These are phyloP conservation scores for Arxiozyma telluris DNA, from an alignment of 1,139 yeast species.

Conservation along the genomic window DNA sequence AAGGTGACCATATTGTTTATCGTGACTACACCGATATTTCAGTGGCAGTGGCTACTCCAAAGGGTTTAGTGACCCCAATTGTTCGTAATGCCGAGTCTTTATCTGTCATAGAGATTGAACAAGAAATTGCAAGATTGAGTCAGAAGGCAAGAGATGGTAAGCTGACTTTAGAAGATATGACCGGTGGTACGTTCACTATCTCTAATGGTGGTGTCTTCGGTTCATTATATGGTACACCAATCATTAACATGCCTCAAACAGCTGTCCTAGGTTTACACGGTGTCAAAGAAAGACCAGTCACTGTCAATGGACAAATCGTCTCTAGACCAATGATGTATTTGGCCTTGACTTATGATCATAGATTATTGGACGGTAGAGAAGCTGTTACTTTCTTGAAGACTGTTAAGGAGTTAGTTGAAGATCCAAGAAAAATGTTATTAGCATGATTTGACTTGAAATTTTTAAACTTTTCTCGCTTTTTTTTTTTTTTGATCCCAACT, in stretches of 20 bases:
- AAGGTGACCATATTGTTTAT: conserved; percentile 88
- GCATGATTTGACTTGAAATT: not conserved
- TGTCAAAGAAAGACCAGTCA: conserved; percentile 95
- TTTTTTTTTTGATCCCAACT: not conserved
- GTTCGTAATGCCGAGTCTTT: conserved; percentile 95
- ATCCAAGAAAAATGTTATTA: conserved; percentile 96
- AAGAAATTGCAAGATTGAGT: conserved; percentile 75
- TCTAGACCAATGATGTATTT: conserved; percentile 99
- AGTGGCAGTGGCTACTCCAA: conserved; percentile 97
- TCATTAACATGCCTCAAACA: conserved; percentile 95
- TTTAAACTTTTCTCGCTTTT: too few species aligned
- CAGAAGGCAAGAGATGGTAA: conserved; percentile 95
- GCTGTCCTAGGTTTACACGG: conserved; percentile 98
- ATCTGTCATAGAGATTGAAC: conserved; percentile 80
- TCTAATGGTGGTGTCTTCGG: conserved; percentile 99
- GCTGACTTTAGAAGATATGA: conserved; percentile 95
- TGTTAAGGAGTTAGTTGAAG: conserved; percentile 93
- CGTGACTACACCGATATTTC: conserved; percentile 96
- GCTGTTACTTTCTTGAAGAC: conserved; percentile 96
- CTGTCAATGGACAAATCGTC: conserved; percentile 90
- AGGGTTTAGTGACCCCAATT: conserved; percentile 97
- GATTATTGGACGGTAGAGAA: conserved; percentile 97
- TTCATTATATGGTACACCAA: conserved; percentile 95
- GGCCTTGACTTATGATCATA: conserved; percentile 97
- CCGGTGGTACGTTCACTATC: conserved; percentile 98